These are phyloP conservation scores for Fusarium tupiense DNA, from an alignment of 2,329 filamentous ascomycete species.

Conservation along the genomic window DNA sequence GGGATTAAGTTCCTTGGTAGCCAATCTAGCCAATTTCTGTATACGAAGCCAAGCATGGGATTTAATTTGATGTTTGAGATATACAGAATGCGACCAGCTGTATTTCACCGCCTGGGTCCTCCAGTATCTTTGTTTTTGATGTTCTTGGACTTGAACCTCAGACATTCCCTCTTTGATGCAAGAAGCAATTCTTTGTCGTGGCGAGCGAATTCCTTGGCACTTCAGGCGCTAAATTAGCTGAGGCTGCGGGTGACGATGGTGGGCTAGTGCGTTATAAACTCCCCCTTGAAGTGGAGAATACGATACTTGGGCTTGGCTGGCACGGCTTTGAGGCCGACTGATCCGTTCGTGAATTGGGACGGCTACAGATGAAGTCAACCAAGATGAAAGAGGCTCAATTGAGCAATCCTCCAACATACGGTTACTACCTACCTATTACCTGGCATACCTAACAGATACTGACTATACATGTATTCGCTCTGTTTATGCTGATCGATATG, in stretches of 20 bases:
- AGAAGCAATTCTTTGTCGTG: slow-evolving; percentile 19
- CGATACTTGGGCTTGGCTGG: slow-evolving; percentile 10
- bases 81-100: background rate
- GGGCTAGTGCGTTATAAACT: background rate
- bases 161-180: background rate
- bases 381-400: background rate
- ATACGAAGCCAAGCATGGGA: slow-evolving; percentile 8
- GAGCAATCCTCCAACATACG: background rate
- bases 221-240: slow-evolving; percentile 27
- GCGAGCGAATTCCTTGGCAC: slow-evolving; percentile 20
- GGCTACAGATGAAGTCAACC: background rate
- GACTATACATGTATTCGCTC: background rate
- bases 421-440: background rate
- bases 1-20: slow-evolving; percentile 13
- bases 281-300: slow-evolving; percentile 33
- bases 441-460: background rate
- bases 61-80: background rate
- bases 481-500: background rate
- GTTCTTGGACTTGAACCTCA: background rate
- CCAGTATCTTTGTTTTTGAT: background rate
- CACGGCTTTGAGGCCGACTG: slow-evolving; percentile 27
- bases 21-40: slow-evolving; percentile 27
- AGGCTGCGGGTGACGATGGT: slow-evolving; percentile 7
- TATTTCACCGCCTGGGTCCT: no score
- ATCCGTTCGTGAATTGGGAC: slow-evolving; percentile 17